These are phyloP conservation scores for Dendrobium officinale DNA, from an alignment of 106 monocot genomes.

Conservation along the genomic window DNA sequence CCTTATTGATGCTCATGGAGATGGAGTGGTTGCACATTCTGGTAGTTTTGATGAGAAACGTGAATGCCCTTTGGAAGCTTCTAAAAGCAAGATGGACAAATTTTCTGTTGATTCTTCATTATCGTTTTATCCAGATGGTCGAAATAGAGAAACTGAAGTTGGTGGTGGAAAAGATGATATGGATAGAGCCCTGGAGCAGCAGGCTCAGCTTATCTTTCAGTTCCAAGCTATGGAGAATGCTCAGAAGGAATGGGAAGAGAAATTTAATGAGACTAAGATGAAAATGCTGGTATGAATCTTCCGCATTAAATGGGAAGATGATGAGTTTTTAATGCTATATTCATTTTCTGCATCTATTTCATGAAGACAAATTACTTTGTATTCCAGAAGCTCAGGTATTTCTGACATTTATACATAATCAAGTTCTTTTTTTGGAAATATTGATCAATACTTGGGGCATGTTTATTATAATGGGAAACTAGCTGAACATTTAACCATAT, in stretches of 20 bases:
- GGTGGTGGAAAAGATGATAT: conserved; percentile 42
- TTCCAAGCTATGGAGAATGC: conserved; percentile 80
- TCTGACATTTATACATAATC: not conserved
- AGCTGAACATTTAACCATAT: not conserved
- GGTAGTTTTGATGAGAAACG: conserved; percentile 16
- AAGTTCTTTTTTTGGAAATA: not conserved
- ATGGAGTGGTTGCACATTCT: not conserved
- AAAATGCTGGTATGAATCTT: conserved; percentile 33
- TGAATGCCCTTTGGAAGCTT: conserved; percentile 18
- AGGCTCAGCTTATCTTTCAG: conserved; percentile 67
- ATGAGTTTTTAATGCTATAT: not conserved
- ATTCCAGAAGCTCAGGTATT: not conserved
- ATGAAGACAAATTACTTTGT: not conserved
- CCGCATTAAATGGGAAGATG: too few species aligned
- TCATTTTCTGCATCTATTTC: not conserved
- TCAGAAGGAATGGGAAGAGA: conserved; percentile 92
- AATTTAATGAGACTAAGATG: conserved; percentile 37
- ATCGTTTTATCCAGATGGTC: conserved; percentile 14
- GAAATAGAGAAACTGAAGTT: conserved; percentile 11
- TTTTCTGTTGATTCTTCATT: not conserved
- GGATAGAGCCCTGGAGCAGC: conserved; percentile 67
- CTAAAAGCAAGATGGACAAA: conserved; percentile 10
- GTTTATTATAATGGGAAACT: not conserved
- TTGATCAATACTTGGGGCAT: not conserved
- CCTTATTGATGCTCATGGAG: conserved; percentile 14